phyloP scores from a whole-genome alignment of 169 alveolate species.

The Perkinsus olseni region DNA sequence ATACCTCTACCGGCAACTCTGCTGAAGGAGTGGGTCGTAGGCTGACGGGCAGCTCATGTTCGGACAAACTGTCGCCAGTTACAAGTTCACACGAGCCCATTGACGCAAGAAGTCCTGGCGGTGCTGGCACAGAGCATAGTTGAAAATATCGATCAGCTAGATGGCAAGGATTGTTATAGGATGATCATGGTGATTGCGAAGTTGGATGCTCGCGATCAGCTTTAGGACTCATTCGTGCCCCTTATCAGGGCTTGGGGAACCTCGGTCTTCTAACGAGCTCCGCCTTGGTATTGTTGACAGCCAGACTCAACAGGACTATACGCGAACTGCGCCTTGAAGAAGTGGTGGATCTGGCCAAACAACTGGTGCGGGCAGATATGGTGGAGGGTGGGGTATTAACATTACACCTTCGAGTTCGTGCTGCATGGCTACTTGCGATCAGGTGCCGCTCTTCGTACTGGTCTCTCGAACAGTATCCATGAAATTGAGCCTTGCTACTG shows the following conservation, averaged over 20 bases:
- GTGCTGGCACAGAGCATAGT: not conserved
- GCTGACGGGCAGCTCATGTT: not conserved
- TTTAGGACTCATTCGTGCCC: too few species aligned
- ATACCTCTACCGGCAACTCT: not conserved
- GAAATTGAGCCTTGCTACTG: not conserved
- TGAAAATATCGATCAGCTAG: not conserved
- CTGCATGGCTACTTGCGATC: not conserved
- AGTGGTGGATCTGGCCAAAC: not conserved
- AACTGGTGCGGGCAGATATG: not conserved
- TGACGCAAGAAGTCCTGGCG: not conserved
- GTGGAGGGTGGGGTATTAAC: not conserved
- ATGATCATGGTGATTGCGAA: not conserved
- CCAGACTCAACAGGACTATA: not conserved
- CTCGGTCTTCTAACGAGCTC: not conserved
- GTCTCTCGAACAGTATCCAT: not conserved
- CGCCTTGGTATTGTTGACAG: not conserved
- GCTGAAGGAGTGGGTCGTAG: not conserved
- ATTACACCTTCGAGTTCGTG: not conserved
- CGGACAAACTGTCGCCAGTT: not conserved
- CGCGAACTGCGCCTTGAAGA: not conserved
- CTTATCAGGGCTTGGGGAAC: not conserved
- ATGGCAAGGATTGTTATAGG: not conserved
- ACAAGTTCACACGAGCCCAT: not conserved
- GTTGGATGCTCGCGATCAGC: too few species aligned
- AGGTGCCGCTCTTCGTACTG: not conserved